Conservation (phyloP, 345 rosid species). For the Sapria himalayana region DNA sequence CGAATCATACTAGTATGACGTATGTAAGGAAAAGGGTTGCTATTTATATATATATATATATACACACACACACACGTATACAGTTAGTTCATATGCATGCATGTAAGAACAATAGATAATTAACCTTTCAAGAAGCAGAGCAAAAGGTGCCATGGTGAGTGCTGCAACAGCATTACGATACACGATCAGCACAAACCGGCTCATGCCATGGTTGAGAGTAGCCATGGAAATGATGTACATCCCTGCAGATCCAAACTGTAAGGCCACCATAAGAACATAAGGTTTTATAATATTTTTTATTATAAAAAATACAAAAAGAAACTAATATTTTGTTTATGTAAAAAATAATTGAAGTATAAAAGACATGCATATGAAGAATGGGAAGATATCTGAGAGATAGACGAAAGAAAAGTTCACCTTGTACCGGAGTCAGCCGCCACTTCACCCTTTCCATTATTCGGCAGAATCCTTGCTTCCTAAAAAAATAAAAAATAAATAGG, state of each 20-base stretch:
- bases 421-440: too few species aligned
- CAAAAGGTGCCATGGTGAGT: conserved; percentile 53
- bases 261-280: conserved; percentile 40
- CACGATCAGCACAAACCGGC: conserved; percentile 44
- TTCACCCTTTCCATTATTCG: too few species aligned
- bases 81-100: neutral
- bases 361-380: too few species aligned
- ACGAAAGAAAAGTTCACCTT: too few species aligned
- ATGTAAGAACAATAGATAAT: neutral
- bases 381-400: too few species aligned
- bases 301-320: too few species aligned
- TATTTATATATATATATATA: neutral
- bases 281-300: conserved; percentile 28
- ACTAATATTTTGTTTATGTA: too few species aligned
- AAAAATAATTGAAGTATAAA: too few species aligned
- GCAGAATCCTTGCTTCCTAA: too few species aligned
- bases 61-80: too few species aligned
- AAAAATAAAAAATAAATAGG: too few species aligned
- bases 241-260: conserved; percentile 60
- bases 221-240: conserved; percentile 34
- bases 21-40: neutral
- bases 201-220: conserved; percentile 61
- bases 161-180: conserved; percentile 64
- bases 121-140: conserved; percentile 52
- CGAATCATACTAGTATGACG: too few species aligned